phyloP scores from a whole-genome alignment of 805 yeast genomes.

The Sugiyamaella americana region DNA sequence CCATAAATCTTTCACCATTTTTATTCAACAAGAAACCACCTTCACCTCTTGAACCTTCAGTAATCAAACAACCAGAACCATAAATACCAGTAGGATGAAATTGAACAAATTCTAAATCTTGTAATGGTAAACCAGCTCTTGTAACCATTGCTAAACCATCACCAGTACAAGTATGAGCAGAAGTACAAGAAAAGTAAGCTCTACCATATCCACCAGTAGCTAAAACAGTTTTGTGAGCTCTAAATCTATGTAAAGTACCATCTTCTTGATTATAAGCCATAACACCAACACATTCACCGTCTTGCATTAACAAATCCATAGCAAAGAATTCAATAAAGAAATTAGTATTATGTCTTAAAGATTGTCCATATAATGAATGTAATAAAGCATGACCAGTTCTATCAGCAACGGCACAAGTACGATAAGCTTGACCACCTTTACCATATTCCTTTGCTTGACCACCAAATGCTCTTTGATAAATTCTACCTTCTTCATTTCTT shows the following conservation, averaged over 20 bases:
- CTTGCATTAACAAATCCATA: constrained; percentile 85
- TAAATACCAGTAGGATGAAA: constrained; percentile 99
- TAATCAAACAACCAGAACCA: constrained; percentile 97
- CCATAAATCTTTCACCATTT: constrained; percentile 99
- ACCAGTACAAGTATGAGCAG: constrained; percentile 99
- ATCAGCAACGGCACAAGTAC: constrained; percentile 99
- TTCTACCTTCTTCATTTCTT: constrained; percentile 92
- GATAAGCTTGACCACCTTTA: constrained; percentile 98
- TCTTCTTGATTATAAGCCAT: constrained; percentile 98
- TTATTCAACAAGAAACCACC: constrained; percentile 96
- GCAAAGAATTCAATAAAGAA: constrained; percentile 98
- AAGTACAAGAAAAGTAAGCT: constrained; percentile 97
- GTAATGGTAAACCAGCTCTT: constrained; percentile 96
- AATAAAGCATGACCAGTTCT: constrained; percentile 97
- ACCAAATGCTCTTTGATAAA: constrained; percentile 98
- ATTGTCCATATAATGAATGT: constrained; percentile 94
- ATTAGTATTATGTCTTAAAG: constrained; percentile 93
- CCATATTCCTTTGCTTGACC: constrained; percentile 95
- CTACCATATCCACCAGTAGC: constrained; percentile 99
- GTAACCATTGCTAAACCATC: constrained; percentile 98
- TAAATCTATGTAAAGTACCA: constrained; percentile 96
- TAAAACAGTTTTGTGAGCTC: constrained; percentile 91
- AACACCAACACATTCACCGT: constrained; percentile 94
- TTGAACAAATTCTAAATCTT: constrained; percentile 95
- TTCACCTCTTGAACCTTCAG: constrained; percentile 99